Evolutionary conservation across 441 rosid species (phyloP).

Genomic region (Cnidoscolus chayamansa): DNA sequence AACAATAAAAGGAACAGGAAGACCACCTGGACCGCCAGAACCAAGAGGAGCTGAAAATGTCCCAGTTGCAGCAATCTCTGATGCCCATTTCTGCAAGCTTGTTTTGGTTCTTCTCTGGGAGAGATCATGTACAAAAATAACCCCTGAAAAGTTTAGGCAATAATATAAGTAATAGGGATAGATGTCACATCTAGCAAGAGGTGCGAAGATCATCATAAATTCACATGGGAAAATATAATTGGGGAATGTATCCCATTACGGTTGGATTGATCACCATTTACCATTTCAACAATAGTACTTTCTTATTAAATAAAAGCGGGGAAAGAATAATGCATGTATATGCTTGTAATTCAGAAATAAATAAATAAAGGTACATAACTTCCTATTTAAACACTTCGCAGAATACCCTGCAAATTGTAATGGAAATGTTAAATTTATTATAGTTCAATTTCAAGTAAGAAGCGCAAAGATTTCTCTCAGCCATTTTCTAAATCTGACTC

Average conservation of each 20-base stretch:
- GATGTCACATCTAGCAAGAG: constrained; percentile 20
- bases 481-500: constrained; percentile 5
- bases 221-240: background rate
- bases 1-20: constrained; percentile 90
- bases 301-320: too few species aligned
- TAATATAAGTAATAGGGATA: constrained; percentile 19
- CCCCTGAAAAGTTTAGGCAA: constrained; percentile 49
- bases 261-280: background rate
- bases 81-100: constrained; percentile 94
- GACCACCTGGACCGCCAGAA: constrained; percentile 90
- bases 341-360: background rate
- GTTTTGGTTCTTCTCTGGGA: constrained; percentile 95
- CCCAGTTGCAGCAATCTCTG: constrained; percentile 79
- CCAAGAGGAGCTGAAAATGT: constrained; percentile 93
- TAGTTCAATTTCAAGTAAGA: background rate
- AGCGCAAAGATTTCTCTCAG: constrained; percentile 1
- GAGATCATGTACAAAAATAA: constrained; percentile 93
- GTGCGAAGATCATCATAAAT: constrained; percentile 9
- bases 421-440: background rate
- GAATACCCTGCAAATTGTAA: background rate
- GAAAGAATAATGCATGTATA: background rate
- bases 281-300: background rate
- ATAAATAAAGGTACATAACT: background rate
- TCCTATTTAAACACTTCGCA: constrained; percentile 2
- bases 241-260: background rate